These are phyloP conservation scores for Catunica adiposa DNA, from an alignment of 2,329 filamentous ascomycete species.

Conservation along the genomic window DNA sequence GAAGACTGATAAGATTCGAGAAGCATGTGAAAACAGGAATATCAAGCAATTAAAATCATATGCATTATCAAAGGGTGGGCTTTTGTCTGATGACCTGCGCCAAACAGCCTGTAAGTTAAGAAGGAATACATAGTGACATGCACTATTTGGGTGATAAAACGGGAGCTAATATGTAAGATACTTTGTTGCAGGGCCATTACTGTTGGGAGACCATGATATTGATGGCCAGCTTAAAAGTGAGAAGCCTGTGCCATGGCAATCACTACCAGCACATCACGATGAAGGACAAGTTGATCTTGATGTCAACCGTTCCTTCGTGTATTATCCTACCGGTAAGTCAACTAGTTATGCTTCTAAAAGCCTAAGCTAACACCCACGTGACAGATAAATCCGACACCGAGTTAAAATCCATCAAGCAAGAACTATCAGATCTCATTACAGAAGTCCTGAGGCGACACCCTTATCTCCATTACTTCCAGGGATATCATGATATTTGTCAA, in stretches of 20 bases:
- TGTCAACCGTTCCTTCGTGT: conserved; percentile 90
- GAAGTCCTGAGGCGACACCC: conserved; percentile 66
- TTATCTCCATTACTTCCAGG: conserved; percentile 88
- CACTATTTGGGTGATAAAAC: conserved; percentile 2
- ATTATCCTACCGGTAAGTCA: conserved; percentile 66
- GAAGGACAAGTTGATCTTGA: conserved; percentile 86
- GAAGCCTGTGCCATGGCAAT: conserved; percentile 30
- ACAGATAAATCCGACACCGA: conserved; percentile 36
- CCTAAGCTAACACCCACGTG: not conserved
- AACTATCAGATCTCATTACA: conserved; percentile 66
- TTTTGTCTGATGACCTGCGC: conserved; percentile 51
- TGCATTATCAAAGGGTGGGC: conserved; percentile 48
- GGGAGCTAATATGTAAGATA: conserved; percentile 2
- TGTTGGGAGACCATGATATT: conserved; percentile 30
- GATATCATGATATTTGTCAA: conserved; percentile 96
- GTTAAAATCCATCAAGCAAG: conserved; percentile 51
- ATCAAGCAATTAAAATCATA: conserved; percentile 37
- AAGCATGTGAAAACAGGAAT: conserved; percentile 44
- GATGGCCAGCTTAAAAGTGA: conserved; percentile 14
- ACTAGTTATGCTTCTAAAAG: not conserved
- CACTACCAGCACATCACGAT: conserved; percentile 62
- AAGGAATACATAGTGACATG: conserved; percentile 1
- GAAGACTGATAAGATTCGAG: conserved; percentile 33
- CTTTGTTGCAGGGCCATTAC: conserved; percentile 40
- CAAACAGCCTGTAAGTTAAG: conserved; percentile 56